These are phyloP conservation scores for Neonectria magnoliae DNA, from an alignment of 2,329 filamentous ascomycete genomes.

Conservation along the genomic window DNA sequence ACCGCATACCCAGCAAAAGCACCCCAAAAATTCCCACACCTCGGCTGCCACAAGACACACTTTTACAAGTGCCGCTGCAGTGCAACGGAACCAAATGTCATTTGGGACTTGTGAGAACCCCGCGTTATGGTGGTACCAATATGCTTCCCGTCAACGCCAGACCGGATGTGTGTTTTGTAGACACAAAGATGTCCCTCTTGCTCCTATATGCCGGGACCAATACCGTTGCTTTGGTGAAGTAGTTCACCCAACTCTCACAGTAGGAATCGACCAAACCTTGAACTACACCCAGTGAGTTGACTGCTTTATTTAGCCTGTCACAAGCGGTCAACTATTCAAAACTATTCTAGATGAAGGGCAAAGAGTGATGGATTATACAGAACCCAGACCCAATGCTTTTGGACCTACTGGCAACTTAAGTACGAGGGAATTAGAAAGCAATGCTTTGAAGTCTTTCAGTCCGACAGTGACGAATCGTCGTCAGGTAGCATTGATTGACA, in stretches of 20 bases:
- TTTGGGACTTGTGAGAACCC: not conserved
- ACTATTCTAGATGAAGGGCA: not conserved
- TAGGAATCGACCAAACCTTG: not conserved
- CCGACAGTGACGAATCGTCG: not conserved
- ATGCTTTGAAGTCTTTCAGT: not conserved
- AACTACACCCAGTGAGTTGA: not conserved
- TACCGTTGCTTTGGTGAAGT: not conserved
- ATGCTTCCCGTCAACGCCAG: not conserved
- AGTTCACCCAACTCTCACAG: not conserved
- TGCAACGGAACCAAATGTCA: not conserved
- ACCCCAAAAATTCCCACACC: not conserved
- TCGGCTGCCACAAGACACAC: constrained; percentile 2
- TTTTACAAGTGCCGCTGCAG: not conserved
- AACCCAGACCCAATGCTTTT: not conserved
- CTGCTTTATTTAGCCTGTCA: not conserved
- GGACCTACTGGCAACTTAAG: not conserved
- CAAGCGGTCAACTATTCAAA: not conserved
- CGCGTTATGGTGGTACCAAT: not conserved
- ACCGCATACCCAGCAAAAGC: too few relatives aligned
- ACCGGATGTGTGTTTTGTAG: not conserved
- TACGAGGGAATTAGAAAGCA: not conserved
- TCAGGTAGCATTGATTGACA: not conserved
- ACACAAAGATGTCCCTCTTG: not conserved
- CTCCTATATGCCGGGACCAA: not conserved
- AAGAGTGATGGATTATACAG: not conserved